Conservation (phyloP, 1,284 basidiomycete genomes). For the Phellopilus nigrolimitatus region DNA sequence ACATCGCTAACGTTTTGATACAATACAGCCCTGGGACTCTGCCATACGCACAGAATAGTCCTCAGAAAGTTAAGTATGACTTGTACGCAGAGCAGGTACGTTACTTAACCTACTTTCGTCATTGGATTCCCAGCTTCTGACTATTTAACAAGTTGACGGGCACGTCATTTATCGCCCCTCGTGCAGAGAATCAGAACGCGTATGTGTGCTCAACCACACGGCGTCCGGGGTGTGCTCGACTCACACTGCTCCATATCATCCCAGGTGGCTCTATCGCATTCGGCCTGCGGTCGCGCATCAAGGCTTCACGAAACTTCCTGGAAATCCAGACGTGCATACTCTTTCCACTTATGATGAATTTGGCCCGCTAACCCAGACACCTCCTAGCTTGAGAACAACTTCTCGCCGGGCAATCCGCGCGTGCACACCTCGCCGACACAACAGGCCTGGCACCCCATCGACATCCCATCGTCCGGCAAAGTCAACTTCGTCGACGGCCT, state of each 20-base stretch:
- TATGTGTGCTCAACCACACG: conserved; percentile 28
- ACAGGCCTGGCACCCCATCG: conserved; percentile 65
- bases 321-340: conserved; percentile 52
- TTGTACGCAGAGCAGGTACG: conserved; percentile 35
- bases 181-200: conserved; percentile 39
- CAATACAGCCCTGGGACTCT: conserved; percentile 30
- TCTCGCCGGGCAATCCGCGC: conserved; percentile 53
- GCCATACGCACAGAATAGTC: conserved; percentile 34
- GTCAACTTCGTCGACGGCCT: conserved; percentile 61
- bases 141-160: conserved; percentile 31
- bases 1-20: conserved; percentile 11
- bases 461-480: conserved; percentile 42
- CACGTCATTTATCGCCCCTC: conserved; percentile 36
- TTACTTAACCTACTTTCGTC: not conserved
- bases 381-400: conserved; percentile 50
- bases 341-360: conserved; percentile 13
- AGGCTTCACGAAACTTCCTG: conserved; percentile 50
- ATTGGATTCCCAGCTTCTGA: conserved; percentile 2
- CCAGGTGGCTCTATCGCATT: conserved; percentile 57
- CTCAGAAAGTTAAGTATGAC: conserved; percentile 34
- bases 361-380: conserved; percentile 13
- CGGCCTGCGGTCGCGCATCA: conserved; percentile 68
- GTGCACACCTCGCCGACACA: conserved; percentile 62
- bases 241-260: conserved; percentile 2
- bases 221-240: not conserved